Base-by-base conservation (phyloP, 2,329 filamentous ascomycete species). In the Penicillium concentricum region DNA sequence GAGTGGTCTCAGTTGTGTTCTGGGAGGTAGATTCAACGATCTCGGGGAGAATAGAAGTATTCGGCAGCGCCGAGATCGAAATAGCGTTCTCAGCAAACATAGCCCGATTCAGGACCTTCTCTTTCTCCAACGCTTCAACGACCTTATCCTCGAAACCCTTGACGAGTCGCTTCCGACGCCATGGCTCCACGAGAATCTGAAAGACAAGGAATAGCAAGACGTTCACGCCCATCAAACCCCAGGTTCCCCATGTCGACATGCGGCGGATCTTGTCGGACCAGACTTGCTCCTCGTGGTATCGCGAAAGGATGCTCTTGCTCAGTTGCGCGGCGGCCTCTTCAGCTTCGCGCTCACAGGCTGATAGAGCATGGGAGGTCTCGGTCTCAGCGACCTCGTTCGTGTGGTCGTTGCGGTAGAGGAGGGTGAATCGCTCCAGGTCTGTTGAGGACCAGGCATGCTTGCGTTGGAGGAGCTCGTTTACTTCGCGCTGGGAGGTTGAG, bases 231-330 rank as follows among this genome's bases (percentile, higher is more conserved):
- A 99, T 99, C 60, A 99, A 79, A 0, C 93, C 94, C 87, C 95
- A 97, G 0, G 94, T 99, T 35, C 95, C 93, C 94, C 94, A 99
- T 0, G 94, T 99, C 72, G 90, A 94, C 81, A 96, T 96, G 63
- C 94, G 83, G 35, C 94, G 84, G 71, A 99, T 99, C 67, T 96
- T 93, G 73, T 99, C 94, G 70, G 91, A 96, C 94, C 94, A 99
- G 55, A 99, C 95, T 78, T 99, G 94, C 79, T 99, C 94, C 77
- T 99, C 94, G 74, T 99, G 94, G 75, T 99, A 99, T 59, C 95
- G 86, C 60, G 89, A 89, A 50, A 97, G 80, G 66, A 97, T 97
- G 49, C 88, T 87, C 60, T 88, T 87, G 71, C 89, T 93, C 52
- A 99, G 79, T 67, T 87, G 84, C 51, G 87, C 84, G 54, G 87